phyloP scores from a whole-genome alignment of 2,329 filamentous ascomycete species.

The Sarocladiaceae sp. region DNA sequence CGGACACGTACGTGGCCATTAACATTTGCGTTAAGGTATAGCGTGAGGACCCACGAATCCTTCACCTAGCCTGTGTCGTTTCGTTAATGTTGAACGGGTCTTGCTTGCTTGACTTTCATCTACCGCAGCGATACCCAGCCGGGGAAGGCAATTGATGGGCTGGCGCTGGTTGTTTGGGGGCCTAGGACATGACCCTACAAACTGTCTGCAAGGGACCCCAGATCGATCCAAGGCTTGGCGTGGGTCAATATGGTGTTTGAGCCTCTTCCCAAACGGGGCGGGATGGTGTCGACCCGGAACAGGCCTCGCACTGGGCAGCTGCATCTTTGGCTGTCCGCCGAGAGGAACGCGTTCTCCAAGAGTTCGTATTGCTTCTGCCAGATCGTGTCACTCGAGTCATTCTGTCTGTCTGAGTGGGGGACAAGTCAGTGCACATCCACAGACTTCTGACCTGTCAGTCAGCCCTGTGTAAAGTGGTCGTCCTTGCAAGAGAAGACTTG shows the following conservation, averaged over 20 bases:
- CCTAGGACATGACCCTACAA: neutral
- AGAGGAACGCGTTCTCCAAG: no score
- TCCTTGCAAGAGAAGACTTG: no score
- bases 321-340: no score
- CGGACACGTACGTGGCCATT: neutral
- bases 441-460: no score
- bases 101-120: neutral
- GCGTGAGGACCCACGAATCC: neutral
- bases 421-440: no score
- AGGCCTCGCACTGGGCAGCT: no score
- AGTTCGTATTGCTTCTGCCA: no score
- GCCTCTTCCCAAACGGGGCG: slow-evolving; percentile 6
- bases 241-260: neutral
- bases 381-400: no score
- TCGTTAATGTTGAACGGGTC: neutral
- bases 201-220: no score
- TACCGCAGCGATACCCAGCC: neutral
- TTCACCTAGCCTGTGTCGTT: no score
- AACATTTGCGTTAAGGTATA: neutral
- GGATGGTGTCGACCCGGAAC: neutral
- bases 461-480: no score
- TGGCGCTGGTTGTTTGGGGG: neutral
- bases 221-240: neutral
- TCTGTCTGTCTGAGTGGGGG: no score
- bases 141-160: neutral